These are phyloP conservation scores for Anthracocystis panici-leucophaei DNA, from an alignment of 1,284 basidiomycete genomes.

Conservation along the genomic window DNA sequence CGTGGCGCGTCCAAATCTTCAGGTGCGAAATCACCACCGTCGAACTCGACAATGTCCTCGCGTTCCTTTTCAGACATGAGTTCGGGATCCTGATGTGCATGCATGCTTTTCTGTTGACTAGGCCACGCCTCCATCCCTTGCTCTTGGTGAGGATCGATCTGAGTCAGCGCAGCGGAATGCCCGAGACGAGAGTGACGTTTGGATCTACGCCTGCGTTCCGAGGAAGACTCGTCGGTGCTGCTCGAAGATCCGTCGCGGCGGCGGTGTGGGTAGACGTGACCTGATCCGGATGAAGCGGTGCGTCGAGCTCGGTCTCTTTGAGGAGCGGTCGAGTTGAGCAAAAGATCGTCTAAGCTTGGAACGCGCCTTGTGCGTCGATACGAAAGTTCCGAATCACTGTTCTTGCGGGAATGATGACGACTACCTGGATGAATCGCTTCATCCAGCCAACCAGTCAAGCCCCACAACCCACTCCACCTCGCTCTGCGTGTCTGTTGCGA, in stretches of 20 bases:
- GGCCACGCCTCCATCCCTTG: constrained; percentile 9
- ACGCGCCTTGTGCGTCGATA: constrained; percentile 25
- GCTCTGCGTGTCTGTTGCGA: constrained; percentile 15
- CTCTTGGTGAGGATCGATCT: constrained; percentile 11
- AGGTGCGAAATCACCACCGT: constrained; percentile 42
- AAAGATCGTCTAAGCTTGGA: constrained; percentile 38
- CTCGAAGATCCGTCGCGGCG: constrained; percentile 9
- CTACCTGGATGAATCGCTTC: constrained; percentile 44
- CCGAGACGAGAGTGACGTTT: constrained; percentile 27
- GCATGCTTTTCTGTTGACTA: background rate
- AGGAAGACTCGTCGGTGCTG: constrained; percentile 30
- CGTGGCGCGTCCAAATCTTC: constrained; percentile 32
- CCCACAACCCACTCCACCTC: constrained; percentile 47
- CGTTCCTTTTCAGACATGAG: constrained; percentile 50
- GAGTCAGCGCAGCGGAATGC: constrained; percentile 12
- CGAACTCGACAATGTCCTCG: constrained; percentile 53
- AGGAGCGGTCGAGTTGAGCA: constrained; percentile 34
- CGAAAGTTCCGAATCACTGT: constrained; percentile 26
- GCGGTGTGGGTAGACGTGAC: background rate
- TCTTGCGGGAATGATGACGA: constrained; percentile 25
- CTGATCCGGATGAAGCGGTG: constrained; percentile 23
- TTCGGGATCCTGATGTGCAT: constrained; percentile 32
- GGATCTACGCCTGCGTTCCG: constrained; percentile 11
- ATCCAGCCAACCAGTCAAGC: constrained; percentile 46
- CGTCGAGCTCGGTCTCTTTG: constrained; percentile 11